A percentile compares a stretch with the other conserved stretches of the same genome.
phyloP scores from a whole-genome alignment of 2,329 filamentous ascomycete genomes.

The Alternaria consortialis region DNA sequence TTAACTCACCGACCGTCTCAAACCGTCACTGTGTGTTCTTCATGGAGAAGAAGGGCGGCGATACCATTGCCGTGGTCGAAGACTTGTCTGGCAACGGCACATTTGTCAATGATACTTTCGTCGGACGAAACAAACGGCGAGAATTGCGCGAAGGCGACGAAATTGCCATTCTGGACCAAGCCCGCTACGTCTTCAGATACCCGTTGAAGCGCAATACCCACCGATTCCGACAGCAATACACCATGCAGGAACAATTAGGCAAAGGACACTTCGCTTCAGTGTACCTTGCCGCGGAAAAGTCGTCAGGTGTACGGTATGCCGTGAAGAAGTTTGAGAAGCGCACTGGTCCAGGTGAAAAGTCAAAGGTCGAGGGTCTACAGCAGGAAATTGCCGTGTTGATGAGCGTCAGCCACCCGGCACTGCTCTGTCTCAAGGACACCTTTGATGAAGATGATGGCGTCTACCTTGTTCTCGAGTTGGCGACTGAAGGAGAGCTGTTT shows the following conservation, averaged over 20 bases:
- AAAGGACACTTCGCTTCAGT: conserved; percentile 97
- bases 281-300: conserved; percentile 87
- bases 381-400: conserved; percentile 97
- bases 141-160: conserved; percentile 91
- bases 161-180: conserved; percentile 84
- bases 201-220: conserved; percentile 68
- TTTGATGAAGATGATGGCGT: conserved; percentile 92
- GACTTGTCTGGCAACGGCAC: conserved; percentile 97
- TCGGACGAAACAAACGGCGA: conserved; percentile 90
- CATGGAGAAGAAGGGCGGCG: conserved; percentile 66
- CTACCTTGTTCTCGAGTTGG: conserved; percentile 90
- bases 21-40: conserved; percentile 83
- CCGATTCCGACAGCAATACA: conserved; percentile 86
- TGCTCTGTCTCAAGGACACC: conserved; percentile 92
- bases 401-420: conserved; percentile 93
- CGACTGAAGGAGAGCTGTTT: conserved; percentile 92
- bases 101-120: conserved; percentile 89
- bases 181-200: conserved; percentile 91
- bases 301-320: conserved; percentile 81
- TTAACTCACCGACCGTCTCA: conserved; percentile 82
- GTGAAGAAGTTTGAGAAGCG: conserved; percentile 95
- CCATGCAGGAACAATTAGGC: conserved; percentile 82
- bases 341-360: conserved; percentile 80
- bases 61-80: conserved; percentile 77
- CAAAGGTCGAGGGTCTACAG: conserved; percentile 85